phyloP scores from a whole-genome alignment of 306 rosid genomes.

The Alnus glutinosa region DNA sequence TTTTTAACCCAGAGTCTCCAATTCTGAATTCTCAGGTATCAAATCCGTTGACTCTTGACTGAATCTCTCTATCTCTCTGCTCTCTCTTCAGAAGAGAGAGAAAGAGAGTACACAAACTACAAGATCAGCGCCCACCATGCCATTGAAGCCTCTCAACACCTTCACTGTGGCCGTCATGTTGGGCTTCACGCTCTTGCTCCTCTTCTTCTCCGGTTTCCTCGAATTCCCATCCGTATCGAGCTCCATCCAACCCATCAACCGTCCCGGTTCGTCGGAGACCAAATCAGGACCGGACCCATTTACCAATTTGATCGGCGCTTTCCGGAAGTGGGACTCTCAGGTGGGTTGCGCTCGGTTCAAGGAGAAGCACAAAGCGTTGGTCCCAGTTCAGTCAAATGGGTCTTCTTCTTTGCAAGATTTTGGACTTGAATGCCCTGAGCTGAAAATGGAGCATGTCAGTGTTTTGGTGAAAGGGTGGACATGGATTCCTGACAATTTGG shows the following conservation, averaged over 20 bases:
- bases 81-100: slow-evolving; percentile 24
- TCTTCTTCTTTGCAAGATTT: slow-evolving; percentile 59
- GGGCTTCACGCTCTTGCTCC: slow-evolving; percentile 52
- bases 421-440: slow-evolving; percentile 40
- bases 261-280: slow-evolving; percentile 13
- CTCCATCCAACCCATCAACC: slow-evolving; percentile 31
- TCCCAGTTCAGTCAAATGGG: slow-evolving; percentile 34
- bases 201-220: slow-evolving; percentile 64
- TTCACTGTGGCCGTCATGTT: slow-evolving; percentile 51
- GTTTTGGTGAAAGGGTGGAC: slow-evolving; percentile 90
- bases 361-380: slow-evolving; percentile 38
- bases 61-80: slow-evolving; percentile 8
- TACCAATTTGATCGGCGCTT: slow-evolving; percentile 59
- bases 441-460: slow-evolving; percentile 53
- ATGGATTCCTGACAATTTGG: slow-evolving; percentile 96
- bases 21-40: background rate
- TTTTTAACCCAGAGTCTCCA: background rate
- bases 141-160: slow-evolving; percentile 49
- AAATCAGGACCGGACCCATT: slow-evolving; percentile 43
- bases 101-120: background rate
- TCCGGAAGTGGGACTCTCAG: slow-evolving; percentile 73
- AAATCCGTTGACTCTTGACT: slow-evolving; percentile 6
- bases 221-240: slow-evolving; percentile 56
- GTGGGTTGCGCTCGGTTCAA: slow-evolving; percentile 66
- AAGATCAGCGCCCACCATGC: slow-evolving; percentile 42